Percentiles rank a stretch among this genome's conserved stretches.
Evolutionary conservation across 441 rosid species (phyloP).

Genomic region (Eruca vesicaria): DNA sequence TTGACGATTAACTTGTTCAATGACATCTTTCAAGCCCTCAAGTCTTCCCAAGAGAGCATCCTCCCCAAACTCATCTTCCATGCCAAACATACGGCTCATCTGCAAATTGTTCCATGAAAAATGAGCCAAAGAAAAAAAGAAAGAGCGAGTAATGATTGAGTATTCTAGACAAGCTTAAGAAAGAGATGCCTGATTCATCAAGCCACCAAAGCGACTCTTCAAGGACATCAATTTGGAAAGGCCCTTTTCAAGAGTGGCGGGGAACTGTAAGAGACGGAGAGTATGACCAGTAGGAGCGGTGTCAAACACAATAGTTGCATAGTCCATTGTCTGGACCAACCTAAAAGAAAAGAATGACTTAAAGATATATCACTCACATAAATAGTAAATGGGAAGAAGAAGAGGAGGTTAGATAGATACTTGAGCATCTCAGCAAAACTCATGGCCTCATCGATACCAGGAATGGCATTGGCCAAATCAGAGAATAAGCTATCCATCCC

Average conservation of each 20-base stretch:
- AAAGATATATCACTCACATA: too few species aligned
- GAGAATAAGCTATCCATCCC: slow-evolving; percentile 92
- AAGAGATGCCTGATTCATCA: slow-evolving; percentile 76
- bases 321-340: slow-evolving; percentile 98
- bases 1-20: slow-evolving; percentile 93
- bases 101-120: too few species aligned
- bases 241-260: slow-evolving; percentile 92
- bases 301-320: slow-evolving; percentile 90
- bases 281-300: slow-evolving; percentile 99
- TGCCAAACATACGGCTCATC: slow-evolving; percentile 87
- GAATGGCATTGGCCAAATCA: slow-evolving; percentile 64
- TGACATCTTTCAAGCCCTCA: slow-evolving; percentile 98
- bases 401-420: slow-evolving; percentile 26
- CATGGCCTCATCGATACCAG: slow-evolving; percentile 97
- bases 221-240: slow-evolving; percentile 87
- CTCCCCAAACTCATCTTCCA: slow-evolving; percentile 91
- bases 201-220: slow-evolving; percentile 91
- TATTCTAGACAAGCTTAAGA: background rate
- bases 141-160: slow-evolving; percentile 7
- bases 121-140: slow-evolving; percentile 21
- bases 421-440: slow-evolving; percentile 71
- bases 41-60: slow-evolving; percentile 97
- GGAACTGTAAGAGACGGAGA: slow-evolving; percentile 90
- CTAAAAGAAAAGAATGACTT: slow-evolving; percentile 36
- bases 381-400: too few species aligned